Evolutionary conservation across 305 asterid species (phyloP).

Genomic region (Solanum hybrid): DNA sequence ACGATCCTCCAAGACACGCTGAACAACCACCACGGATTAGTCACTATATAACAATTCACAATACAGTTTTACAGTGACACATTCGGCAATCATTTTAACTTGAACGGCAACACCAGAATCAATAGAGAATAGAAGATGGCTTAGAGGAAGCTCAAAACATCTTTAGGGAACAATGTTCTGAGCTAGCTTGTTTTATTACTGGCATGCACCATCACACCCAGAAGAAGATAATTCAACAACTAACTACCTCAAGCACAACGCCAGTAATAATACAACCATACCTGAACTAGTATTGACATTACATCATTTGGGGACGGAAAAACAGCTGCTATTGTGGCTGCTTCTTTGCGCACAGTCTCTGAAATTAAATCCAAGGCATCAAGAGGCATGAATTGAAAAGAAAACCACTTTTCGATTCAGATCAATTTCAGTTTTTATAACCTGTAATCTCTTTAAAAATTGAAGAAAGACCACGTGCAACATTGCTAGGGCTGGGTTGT

Average conservation of each 20-base stretch:
- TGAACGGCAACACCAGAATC: neutral
- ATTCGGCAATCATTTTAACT: neutral
- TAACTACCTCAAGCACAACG: neutral
- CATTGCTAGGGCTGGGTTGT: conserved; percentile 89
- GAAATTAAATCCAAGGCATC: conserved; percentile 25
- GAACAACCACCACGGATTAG: conserved; percentile 17
- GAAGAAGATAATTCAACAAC: conserved; percentile 11
- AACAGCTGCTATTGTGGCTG: conserved; percentile 89
- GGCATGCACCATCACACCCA: neutral
- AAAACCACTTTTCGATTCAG: neutral
- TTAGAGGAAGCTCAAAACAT: neutral
- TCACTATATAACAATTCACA: neutral
- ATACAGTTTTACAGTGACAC: neutral
- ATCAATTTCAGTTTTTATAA: conserved; percentile 23
- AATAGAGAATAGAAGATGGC: neutral
- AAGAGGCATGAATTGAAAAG: conserved; percentile 10
- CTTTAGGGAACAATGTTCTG: neutral
- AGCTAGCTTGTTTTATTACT: neutral
- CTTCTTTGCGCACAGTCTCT: conserved; percentile 92
- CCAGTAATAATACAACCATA: conserved; percentile 16
- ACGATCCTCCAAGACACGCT: conserved; percentile 97
- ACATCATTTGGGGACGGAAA: conserved; percentile 98
- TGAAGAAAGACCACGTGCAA: conserved; percentile 81
- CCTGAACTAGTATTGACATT: conserved; percentile 98
- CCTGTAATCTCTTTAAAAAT: conserved; percentile 91